phyloP scores from a whole-genome alignment of 2,329 filamentous ascomycete species.

The Neobulgaria alba region DNA sequence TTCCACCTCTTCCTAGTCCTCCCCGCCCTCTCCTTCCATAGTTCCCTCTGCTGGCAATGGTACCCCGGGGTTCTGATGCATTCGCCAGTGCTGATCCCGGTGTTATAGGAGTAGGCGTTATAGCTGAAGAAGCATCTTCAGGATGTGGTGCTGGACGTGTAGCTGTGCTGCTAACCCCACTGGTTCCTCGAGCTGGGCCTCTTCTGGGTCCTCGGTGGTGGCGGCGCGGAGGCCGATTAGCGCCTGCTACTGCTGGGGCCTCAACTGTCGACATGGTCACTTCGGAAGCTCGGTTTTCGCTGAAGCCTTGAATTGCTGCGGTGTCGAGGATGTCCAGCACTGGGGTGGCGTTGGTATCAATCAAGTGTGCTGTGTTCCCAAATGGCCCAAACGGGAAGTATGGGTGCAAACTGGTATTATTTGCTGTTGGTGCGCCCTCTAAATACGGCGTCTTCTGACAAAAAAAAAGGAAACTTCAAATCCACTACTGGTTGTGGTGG shows the following conservation, averaged over 20 bases:
- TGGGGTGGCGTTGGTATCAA: constrained; percentile 2
- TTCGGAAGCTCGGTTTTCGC: neutral
- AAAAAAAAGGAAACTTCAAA: constrained; percentile 18
- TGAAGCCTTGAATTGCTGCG: neutral
- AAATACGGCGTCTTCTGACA: constrained; percentile 27
- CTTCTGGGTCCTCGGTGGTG: constrained; percentile 21
- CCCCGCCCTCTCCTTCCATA: constrained; percentile 22
- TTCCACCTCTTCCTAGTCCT: constrained; percentile 19
- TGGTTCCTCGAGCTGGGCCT: constrained; percentile 16
- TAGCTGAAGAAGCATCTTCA: constrained; percentile 12
- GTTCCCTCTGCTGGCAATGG: constrained; percentile 17
- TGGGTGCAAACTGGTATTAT: too few species aligned
- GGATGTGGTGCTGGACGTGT: constrained; percentile 5
- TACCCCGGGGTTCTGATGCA: neutral
- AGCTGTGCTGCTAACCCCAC: constrained; percentile 1
- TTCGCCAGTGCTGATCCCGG: constrained; percentile 9
- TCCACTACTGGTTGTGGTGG: too few species aligned
- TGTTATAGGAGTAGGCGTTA: constrained; percentile 14
- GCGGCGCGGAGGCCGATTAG: constrained; percentile 15
- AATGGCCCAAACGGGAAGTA: too few species aligned
- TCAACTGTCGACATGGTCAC: constrained; percentile 18
- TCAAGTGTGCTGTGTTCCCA: too few species aligned
- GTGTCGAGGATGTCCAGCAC: neutral
- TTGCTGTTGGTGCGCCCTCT: constrained; percentile 17
- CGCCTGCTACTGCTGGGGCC: constrained; percentile 6